Base-by-base conservation (phyloP, 139 green algal species). In the Dunaliella primolecta region DNA sequence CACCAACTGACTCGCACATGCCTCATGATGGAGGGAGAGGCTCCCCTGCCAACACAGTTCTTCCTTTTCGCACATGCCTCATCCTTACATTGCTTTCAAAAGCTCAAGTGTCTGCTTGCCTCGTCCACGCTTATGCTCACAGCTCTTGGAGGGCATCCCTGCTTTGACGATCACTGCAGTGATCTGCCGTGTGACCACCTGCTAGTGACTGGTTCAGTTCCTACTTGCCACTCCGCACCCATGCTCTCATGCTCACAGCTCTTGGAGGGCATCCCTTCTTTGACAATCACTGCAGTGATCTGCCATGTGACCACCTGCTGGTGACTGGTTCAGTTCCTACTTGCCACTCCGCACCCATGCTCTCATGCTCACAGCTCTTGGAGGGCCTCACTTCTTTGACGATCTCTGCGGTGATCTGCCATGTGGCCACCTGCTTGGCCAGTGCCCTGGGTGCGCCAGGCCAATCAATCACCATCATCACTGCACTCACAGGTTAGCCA, bases 391-490 rank as follows among this genome's bases (percentile, higher is more conserved):
- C 80, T 3, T 86, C 90, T 1, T 36, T 95, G 1, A 88, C 87
- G 0, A 1, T 95, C 32, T 91, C 91, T 0, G 81, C 85, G 32
- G 1, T 84, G 0, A 86, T 96, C 23, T 95, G 92, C 85, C 87
- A 94, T 84, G 2, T 92, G 0, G 87, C 82, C 31, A 89, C 70
- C 27, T 32, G 78, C 23, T 11, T 87, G 1, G 88, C 89, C 1
- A n/a, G 11, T 3, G 70, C 38, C 0, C 31, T 88, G 38, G 82
- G 82, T 30, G 30, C 84, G 85, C 35, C 80, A 91, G 56, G 80
- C 46, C 79, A 89, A 76, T 81, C 74, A 35, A 93, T 98, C 70
- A 93, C 91, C 1, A 77, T 92, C 77, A 92, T 94, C 83, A 97
- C 95, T 0, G 90, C 78, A 2, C 81, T 97, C 27, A 93, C 94